A percentile compares a stretch with the other conserved stretches of the same genome.
Conservation (phyloP, 1,284 basidiomycete genomes). For the Cryptococcus sp. region DNA sequence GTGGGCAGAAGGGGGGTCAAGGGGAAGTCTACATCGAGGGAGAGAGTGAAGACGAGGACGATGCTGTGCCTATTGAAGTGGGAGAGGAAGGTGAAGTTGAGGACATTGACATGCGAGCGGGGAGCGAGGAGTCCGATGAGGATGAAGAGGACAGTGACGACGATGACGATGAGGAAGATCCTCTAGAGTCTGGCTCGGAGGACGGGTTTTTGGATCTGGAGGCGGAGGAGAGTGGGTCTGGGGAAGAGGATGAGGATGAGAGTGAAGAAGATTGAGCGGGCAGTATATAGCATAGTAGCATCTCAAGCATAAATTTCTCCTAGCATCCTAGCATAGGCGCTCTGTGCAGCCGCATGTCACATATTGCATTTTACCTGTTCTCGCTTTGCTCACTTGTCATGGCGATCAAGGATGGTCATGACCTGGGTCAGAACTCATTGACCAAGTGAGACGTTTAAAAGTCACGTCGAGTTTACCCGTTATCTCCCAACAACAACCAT, state of each 20-base stretch:
- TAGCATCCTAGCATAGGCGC: background rate
- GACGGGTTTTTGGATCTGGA: conserved; percentile 67
- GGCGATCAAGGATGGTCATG: background rate
- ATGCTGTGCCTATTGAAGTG: conserved; percentile 65
- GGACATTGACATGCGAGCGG: conserved; percentile 61
- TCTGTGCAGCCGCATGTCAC: background rate
- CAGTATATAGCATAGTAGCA: conserved; percentile 1
- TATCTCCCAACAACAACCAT: too few relatives aligned
- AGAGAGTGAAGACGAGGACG: conserved; percentile 57
- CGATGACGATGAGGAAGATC: conserved; percentile 57
- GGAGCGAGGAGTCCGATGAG: conserved; percentile 48
- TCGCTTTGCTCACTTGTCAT: conserved; percentile 1
- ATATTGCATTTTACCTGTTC: conserved; percentile 8
- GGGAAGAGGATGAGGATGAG: conserved; percentile 65
- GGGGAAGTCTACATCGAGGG: conserved; percentile 54
- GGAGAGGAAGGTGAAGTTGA: conserved; percentile 66
- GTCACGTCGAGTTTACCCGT: too few relatives aligned
- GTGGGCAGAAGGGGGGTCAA: conserved; percentile 37
- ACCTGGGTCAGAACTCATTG: too few relatives aligned
- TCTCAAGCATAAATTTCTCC: background rate
- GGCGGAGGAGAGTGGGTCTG: conserved; percentile 58
- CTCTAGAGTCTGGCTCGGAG: conserved; percentile 56
- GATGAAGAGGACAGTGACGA: conserved; percentile 58
- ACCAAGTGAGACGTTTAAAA: too few relatives aligned
- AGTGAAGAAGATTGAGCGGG: conserved; percentile 56